phyloP scores from a whole-genome alignment of 2,329 filamentous ascomycete species.

The Dactylellina sp. region DNA sequence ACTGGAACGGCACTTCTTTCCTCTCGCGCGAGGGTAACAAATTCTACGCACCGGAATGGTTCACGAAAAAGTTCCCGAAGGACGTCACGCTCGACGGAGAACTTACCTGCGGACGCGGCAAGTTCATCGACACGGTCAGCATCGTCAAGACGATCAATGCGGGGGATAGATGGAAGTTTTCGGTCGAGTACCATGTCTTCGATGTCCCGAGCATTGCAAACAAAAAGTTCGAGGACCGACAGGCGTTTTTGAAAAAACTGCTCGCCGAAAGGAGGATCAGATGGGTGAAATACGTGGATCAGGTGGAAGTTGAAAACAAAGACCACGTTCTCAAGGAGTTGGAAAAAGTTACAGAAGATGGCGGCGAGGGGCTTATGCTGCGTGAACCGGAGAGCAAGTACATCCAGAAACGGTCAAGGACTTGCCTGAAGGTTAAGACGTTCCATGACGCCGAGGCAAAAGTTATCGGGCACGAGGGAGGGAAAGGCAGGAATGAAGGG shows the following conservation, averaged over 20 bases:
- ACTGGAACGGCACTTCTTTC: slow-evolving; percentile 60
- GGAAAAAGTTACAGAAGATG: slow-evolving; percentile 56
- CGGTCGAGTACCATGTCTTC: slow-evolving; percentile 60
- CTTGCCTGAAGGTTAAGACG: slow-evolving; percentile 60
- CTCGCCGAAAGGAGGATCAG: slow-evolving; percentile 56
- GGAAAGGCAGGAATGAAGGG: slow-evolving; percentile 59
- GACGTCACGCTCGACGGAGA: slow-evolving; percentile 60
- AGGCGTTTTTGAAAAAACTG: slow-evolving; percentile 54
- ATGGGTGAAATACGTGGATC: slow-evolving; percentile 60
- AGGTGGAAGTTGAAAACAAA: slow-evolving; percentile 54
- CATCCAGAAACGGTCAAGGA: slow-evolving; percentile 58
- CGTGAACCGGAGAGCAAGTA: slow-evolving; percentile 59
- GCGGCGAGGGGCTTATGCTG: slow-evolving; percentile 60
- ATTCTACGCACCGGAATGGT: slow-evolving; percentile 61
- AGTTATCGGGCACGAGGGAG: slow-evolving; percentile 60
- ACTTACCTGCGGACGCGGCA: slow-evolving; percentile 59
- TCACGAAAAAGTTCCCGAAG: slow-evolving; percentile 59
- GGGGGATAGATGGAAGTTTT: slow-evolving; percentile 60
- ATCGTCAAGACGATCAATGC: slow-evolving; percentile 60
- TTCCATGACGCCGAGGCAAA: slow-evolving; percentile 61
- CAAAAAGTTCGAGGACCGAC: slow-evolving; percentile 58
- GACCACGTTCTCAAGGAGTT: slow-evolving; percentile 59
- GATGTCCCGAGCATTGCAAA: slow-evolving; percentile 58
- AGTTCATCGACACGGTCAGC: slow-evolving; percentile 60
- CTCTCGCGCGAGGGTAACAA: slow-evolving; percentile 60